Evolutionary conservation across 2,329 filamentous ascomycete species (phyloP), one percentile per base, ranked within the genome.

Genomic region (Fusarium sp.): DNA sequence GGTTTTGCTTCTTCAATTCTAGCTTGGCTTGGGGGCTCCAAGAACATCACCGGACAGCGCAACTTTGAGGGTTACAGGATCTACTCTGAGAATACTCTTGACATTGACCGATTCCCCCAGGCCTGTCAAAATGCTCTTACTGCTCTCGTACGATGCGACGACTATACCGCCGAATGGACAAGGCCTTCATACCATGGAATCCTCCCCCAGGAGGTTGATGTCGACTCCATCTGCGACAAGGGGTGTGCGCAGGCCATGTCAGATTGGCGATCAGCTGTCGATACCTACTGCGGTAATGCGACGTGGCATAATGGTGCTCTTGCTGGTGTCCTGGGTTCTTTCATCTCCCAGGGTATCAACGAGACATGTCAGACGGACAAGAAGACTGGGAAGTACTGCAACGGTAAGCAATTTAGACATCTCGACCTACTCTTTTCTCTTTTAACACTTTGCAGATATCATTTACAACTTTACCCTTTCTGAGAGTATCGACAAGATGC

Each of bases 1-100:
- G 62, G 66, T 0, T 67, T 65, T 9, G 35, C 48, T 7, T 67
- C 66, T 10, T 69, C 61, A 1, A 40, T 65, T 1, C 41, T 69
- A 0, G 61, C 67, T 9, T 69, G 65, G 65, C 58, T 63, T 6
- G 46, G 51, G 8, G 67, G 67, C 15, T 39, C 57, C 0, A 41
- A 59, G 32, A 36, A 55, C 8, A 19, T 52, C 13, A 63, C 58
- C 2, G 66, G 64, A 0, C 25, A 51, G 28, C 58, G 54, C 1
- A 36, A 24, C 6, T 69, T 68, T 12, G n/a, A 48, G 0, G 61
- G 64, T 5, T 65, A 61, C 39, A 64, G 22, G n/a, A 36, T 65
- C 15, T 7, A 60, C 19, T 6, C 29, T 4, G 25, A 56, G 4
- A 36, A 53, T 1, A 40, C 53, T 4, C 4, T 46, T 28, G 51